phyloP scores from a whole-genome alignment of 352 stramenopile genomes.

The Pythium sp. region DNA sequence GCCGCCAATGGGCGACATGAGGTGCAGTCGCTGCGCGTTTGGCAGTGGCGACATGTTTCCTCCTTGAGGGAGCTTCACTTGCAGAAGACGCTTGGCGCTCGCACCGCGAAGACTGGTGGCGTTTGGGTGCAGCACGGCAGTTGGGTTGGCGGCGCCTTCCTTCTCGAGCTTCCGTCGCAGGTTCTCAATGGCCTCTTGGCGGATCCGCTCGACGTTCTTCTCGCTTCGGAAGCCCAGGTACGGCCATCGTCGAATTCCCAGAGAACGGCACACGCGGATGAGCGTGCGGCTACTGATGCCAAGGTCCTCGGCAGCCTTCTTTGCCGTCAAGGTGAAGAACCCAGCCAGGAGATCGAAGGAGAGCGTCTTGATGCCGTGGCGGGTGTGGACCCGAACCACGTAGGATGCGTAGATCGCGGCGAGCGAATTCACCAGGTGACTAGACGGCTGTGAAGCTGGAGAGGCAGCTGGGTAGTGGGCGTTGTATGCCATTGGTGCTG shows the following conservation, averaged over 20 bases:
- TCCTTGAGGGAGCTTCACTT: slow-evolving; percentile 51
- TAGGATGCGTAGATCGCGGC: slow-evolving; percentile 53
- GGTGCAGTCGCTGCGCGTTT: not conserved
- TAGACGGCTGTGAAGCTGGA: not conserved
- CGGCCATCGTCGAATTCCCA: slow-evolving; percentile 73
- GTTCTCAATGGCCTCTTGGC: slow-evolving; percentile 73
- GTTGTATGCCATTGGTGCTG: not conserved
- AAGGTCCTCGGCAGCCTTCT: slow-evolving; percentile 72
- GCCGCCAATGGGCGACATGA: slow-evolving; percentile 9
- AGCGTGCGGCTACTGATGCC: slow-evolving; percentile 77
- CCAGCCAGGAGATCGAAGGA: slow-evolving; percentile 66
- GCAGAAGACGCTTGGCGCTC: slow-evolving; percentile 69
- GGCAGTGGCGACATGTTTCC: slow-evolving; percentile 17
- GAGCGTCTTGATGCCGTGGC: slow-evolving; percentile 73
- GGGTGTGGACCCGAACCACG: slow-evolving; percentile 59
- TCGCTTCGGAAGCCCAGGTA: slow-evolving; percentile 80
- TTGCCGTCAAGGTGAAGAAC: slow-evolving; percentile 73
- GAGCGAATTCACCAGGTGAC: slow-evolving; percentile 13
- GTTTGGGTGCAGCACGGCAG: slow-evolving; percentile 37
- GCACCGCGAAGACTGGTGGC: slow-evolving; percentile 54
- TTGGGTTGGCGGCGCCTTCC: slow-evolving; percentile 31
- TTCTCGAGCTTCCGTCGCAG: slow-evolving; percentile 71
- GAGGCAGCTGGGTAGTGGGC: not conserved
- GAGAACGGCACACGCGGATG: slow-evolving; percentile 71
- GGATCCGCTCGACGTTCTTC: slow-evolving; percentile 78